These are phyloP conservation scores for Aurantiochytrium sp. DNA, from an alignment of 108 stramenopile genomes.

Conservation along the genomic window DNA sequence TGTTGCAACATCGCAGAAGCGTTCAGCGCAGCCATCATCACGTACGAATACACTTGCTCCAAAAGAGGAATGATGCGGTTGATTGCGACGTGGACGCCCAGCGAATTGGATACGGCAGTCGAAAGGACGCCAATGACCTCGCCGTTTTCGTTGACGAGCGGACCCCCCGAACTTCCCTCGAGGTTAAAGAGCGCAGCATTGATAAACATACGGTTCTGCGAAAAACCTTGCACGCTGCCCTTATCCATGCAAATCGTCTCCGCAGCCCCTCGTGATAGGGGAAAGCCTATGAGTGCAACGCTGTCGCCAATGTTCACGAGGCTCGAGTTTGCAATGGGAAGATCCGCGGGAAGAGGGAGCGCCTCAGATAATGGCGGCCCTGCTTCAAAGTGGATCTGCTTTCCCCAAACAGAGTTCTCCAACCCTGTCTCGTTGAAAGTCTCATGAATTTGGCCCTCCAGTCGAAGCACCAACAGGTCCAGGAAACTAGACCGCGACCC, in stretches of 20 bases:
- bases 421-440: neutral
- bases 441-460: neutral
- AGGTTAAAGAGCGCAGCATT: neutral
- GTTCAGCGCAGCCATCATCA: neutral
- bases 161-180: neutral
- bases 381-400: neutral
- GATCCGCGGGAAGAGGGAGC: neutral
- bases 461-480: neutral
- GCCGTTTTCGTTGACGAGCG: neutral
- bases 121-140: neutral
- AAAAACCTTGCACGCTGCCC: neutral
- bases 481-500: neutral
- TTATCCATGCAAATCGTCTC: slow-evolving; percentile 3
- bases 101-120: neutral
- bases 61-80: neutral
- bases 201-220: neutral
- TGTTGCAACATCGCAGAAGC: neutral
- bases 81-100: neutral
- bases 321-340: neutral
- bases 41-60: neutral
- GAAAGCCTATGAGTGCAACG: neutral
- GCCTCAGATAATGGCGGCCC: neutral
- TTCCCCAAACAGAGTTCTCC: neutral
- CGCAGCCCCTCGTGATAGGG: neutral
- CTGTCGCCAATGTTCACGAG: neutral